These are phyloP conservation scores for Chytridium lagenaria DNA, from an alignment of 371 early-diverging fungal genomes.

Conservation along the genomic window DNA sequence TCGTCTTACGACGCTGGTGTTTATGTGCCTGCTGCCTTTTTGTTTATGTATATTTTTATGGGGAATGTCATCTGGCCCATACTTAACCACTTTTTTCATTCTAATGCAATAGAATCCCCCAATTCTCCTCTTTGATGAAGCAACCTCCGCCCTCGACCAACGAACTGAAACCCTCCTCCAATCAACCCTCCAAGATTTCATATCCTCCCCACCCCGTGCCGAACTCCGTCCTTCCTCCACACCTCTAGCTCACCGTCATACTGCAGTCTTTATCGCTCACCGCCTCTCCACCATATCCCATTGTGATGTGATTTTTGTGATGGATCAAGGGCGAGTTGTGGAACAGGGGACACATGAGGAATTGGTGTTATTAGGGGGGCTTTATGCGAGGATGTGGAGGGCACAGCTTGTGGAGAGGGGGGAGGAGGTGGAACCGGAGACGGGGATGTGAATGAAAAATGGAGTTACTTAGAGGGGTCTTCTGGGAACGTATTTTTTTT, in stretches of 20 bases:
- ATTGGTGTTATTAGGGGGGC: conserved; percentile 59
- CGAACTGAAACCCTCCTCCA: conserved; percentile 87
- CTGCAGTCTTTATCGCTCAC: conserved; percentile 87
- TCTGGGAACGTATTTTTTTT: too few species aligned
- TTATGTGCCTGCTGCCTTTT: too few species aligned
- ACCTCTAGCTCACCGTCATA: conserved; percentile 56
- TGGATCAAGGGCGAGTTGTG: conserved; percentile 75
- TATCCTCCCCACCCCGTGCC: conserved; percentile 51
- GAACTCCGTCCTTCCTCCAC: conserved; percentile 78
- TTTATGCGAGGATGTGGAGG: conserved; percentile 88
- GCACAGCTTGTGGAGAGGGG: conserved; percentile 58
- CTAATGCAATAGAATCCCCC: conserved; percentile 49
- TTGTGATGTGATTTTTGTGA: conserved; percentile 85
- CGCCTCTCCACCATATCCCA: conserved; percentile 84
- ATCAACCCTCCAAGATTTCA: conserved; percentile 72
- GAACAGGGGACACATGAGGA: conserved; percentile 80
- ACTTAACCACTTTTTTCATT: too few species aligned
- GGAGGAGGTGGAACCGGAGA: neutral
- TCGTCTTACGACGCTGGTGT: too few species aligned
- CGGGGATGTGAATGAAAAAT: conserved; percentile 3
- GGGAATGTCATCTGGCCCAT: too few species aligned
- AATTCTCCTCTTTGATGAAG: conserved; percentile 69
- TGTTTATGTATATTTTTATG: too few species aligned
- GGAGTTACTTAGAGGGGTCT: too few species aligned
- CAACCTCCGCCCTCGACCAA: conserved; percentile 91